A percentile compares a stretch with the other conserved stretches of the same genome.
Evolutionary conservation across 495 filamentous ascomycete genomes (phyloP).

Genomic region (Hypoxylon perforatum): DNA sequence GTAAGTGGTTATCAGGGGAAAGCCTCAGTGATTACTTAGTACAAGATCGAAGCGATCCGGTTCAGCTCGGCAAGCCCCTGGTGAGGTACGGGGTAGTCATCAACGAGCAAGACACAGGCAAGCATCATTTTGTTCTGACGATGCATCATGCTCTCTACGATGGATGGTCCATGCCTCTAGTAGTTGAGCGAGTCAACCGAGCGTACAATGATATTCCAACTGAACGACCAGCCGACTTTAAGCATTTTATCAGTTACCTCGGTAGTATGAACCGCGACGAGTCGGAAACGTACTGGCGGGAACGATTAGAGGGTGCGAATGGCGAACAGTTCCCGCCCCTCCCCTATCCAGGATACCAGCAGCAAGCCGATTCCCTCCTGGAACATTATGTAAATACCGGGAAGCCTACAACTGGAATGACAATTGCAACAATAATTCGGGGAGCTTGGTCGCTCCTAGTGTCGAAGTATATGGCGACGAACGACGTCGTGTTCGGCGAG

Average conservation of each 20-base stretch:
- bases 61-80: conserved; percentile 66
- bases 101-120: conserved; percentile 49
- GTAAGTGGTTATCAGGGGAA: conserved; percentile 57
- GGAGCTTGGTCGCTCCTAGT: conserved; percentile 71
- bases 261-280: conserved; percentile 48
- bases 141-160: conserved; percentile 78
- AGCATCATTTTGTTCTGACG: conserved; percentile 66
- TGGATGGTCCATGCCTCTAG: conserved; percentile 70
- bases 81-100: conserved; percentile 64
- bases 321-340: conserved; percentile 68
- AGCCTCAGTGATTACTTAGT: conserved; percentile 61
- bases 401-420: conserved; percentile 55
- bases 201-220: conserved; percentile 46
- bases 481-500: conserved; percentile 66
- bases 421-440: conserved; percentile 68
- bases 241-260: conserved; percentile 57
- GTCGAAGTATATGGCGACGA: conserved; percentile 62
- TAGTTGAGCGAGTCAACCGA: conserved; percentile 64
- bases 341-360: conserved; percentile 65
- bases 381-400: conserved; percentile 61
- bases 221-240: conserved; percentile 60
- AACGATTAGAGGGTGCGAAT: conserved; percentile 60
- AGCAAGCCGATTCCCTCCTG: conserved; percentile 62
- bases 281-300: conserved; percentile 54
- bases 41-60: conserved; percentile 53